These are phyloP conservation scores for Claviceps sp. DNA, from an alignment of 2,329 filamentous ascomycete genomes.

Conservation along the genomic window DNA sequence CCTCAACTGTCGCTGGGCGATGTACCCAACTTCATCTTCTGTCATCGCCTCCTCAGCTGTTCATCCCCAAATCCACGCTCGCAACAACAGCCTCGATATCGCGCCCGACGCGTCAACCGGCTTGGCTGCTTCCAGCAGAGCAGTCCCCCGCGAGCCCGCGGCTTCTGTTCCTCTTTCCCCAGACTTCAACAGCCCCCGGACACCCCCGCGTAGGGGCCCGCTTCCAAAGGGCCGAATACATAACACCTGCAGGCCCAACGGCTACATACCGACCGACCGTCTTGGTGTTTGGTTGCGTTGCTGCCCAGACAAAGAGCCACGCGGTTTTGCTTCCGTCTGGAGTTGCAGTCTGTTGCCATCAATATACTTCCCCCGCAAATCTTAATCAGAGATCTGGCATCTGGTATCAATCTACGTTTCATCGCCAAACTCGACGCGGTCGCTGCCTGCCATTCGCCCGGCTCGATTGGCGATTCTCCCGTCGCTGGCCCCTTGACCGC, in stretches of 20 bases:
- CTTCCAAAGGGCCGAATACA: conserved; percentile 22
- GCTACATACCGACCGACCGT: conserved; percentile 7
- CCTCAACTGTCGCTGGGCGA: neutral
- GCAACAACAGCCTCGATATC: neutral
- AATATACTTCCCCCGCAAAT: conserved; percentile 16
- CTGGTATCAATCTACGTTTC: conserved; percentile 3
- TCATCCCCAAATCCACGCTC: neutral
- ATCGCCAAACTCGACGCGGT: conserved; percentile 3
- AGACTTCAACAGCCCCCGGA: conserved; percentile 5
- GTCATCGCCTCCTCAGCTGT: neutral
- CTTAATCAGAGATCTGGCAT: conserved; percentile 5
- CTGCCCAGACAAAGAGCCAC: conserved; percentile 5
- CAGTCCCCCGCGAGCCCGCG: neutral
- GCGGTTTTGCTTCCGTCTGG: conserved; percentile 5
- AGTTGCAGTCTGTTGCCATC: conserved; percentile 2
- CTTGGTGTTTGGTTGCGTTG: conserved; percentile 8
- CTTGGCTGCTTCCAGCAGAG: neutral
- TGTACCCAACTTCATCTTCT: neutral
- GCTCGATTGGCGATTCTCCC: neutral
- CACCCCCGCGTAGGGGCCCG: conserved; percentile 19
- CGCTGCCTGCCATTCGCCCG: neutral
- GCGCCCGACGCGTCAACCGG: neutral
- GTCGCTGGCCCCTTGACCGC: neutral
- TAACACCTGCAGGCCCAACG: conserved; percentile 20
- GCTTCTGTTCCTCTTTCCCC: conserved; percentile 6